Percentiles rank a stretch among this genome's conserved stretches.
Evolutionary conservation across 768 basidiomycete species (phyloP).

Genomic region (Panus rudis): DNA sequence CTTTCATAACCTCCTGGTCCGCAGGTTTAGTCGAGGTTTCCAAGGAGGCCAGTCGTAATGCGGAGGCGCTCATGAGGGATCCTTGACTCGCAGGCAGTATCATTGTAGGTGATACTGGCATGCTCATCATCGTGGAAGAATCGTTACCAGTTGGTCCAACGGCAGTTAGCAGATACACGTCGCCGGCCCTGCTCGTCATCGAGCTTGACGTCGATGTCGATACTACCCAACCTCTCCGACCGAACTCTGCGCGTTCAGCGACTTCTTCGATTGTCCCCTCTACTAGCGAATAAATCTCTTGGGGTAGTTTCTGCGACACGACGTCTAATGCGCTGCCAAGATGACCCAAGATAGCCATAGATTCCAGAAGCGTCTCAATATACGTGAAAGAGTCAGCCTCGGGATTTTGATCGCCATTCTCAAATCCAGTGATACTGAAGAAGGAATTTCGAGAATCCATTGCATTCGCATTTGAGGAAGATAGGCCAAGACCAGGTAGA

Average conservation of each 20-base stretch:
- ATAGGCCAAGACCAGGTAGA: constrained; percentile 11
- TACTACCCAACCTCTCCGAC: constrained; percentile 41
- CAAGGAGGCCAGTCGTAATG: constrained; percentile 61
- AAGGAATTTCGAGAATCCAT: constrained; percentile 17
- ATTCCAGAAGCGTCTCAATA: constrained; percentile 87
- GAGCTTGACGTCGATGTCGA: constrained; percentile 24
- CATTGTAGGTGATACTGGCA: constrained; percentile 6
- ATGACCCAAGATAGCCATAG: constrained; percentile 86
- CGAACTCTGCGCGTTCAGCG: constrained; percentile 81
- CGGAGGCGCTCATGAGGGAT: constrained; percentile 39
- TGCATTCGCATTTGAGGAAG: constrained; percentile 9
- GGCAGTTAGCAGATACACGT: constrained; percentile 12
- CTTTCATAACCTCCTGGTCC: constrained; percentile 81
- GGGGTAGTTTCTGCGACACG: constrained; percentile 73
- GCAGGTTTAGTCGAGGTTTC: constrained; percentile 65
- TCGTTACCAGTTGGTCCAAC: constrained; percentile 8
- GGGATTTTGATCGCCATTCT: constrained; percentile 47
- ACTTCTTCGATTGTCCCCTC: constrained; percentile 89
- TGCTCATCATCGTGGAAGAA: too few species aligned
- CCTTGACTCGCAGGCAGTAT: constrained; percentile 14
- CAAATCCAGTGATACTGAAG: constrained; percentile 14
- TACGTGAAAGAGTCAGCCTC: constrained; percentile 92
- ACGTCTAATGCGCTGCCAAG: constrained; percentile 79
- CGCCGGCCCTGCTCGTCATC: constrained; percentile 6
- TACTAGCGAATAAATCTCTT: constrained; percentile 79